Base-by-base conservation (phyloP, 2,329 filamentous ascomycete species). In the Sporothrix protearum region DNA sequence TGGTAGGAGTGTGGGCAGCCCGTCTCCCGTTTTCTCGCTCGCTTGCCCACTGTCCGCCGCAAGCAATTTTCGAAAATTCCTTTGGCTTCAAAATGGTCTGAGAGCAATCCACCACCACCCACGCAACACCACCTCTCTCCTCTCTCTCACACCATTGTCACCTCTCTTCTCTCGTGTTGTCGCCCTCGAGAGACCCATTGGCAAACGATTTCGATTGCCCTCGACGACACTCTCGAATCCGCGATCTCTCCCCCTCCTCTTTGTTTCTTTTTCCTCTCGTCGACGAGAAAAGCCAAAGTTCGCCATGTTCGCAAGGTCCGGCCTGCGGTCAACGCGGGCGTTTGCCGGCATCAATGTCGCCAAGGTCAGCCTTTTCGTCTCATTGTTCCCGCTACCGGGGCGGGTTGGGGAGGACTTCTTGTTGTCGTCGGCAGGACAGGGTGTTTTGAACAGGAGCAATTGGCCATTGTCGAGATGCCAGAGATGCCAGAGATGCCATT, bases 251-350 rank as follows among this genome's bases (percentile, higher is more conserved):
- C 16, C 59, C 59, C 36, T 36, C 14, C 59, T n/a, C 57, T 42
- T 12, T 8, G 10, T 42, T 59, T 57, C 77, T 78, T 77, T 30
- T 30, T 53, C 22, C 36, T 55, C 76, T 75, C 77, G 77, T 80
- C 78, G 78, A 80, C 80, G 77, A 82, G 80, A 79, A 67, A 67
- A 19, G 16, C 30, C 42, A 28, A 47, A 80, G 79, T 77, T 81
- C 80, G 82, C 82, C 82, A 97, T 98, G 95, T 90, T 97, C 88
- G 92, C 93, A 86, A 92, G 94, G 88, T 93, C 94, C 85, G 89
- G 89, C 85, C 85, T 96, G 88, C 93, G 93, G 87, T 90, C 92
- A 83, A 88, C 92, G 89, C 94, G 94, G 89, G 88, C 91, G 80
- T 87, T 94, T 86, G 91, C 90, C 86, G 87, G 90, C 83, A 86